phyloP scores from a whole-genome alignment of 768 basidiomycete genomes.

The Boletus sp. region DNA sequence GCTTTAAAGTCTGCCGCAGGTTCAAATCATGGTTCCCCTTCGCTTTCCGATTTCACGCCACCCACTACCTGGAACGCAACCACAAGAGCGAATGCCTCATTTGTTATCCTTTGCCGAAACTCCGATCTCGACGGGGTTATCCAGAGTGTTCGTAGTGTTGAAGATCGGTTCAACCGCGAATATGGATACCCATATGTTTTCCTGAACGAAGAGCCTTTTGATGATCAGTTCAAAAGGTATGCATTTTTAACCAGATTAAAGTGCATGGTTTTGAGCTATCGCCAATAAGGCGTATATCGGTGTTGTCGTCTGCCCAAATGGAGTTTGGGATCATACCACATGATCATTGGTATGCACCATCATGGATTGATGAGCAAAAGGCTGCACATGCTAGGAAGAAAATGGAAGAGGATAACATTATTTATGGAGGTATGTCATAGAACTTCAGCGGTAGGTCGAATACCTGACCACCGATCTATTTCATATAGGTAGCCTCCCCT shows the following conservation, averaged over 20 bases:
- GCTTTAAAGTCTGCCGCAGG: background rate
- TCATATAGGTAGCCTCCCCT: slow-evolving; percentile 27
- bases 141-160: slow-evolving; percentile 50
- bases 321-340: slow-evolving; percentile 56
- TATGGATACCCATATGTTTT: slow-evolving; percentile 62
- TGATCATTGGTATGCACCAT: slow-evolving; percentile 67
- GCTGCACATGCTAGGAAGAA: slow-evolving; percentile 49
- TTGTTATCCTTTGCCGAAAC: slow-evolving; percentile 56
- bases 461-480: background rate
- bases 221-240: slow-evolving; percentile 47
- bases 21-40: background rate
- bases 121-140: slow-evolving; percentile 44
- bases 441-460: background rate
- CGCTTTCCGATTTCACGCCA: background rate
- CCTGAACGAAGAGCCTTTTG: slow-evolving; percentile 60
- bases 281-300: slow-evolving; percentile 28
- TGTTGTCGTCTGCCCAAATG: slow-evolving; percentile 44
- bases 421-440: slow-evolving; percentile 44
- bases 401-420: slow-evolving; percentile 46
- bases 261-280: slow-evolving; percentile 16
- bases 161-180: slow-evolving; percentile 56
- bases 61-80: background rate
- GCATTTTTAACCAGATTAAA: background rate
- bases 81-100: slow-evolving; percentile 50
- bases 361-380: slow-evolving; percentile 66